Base-by-base conservation (phyloP, 805 yeast genomes). In the Maudiozyma bulderi region DNA sequence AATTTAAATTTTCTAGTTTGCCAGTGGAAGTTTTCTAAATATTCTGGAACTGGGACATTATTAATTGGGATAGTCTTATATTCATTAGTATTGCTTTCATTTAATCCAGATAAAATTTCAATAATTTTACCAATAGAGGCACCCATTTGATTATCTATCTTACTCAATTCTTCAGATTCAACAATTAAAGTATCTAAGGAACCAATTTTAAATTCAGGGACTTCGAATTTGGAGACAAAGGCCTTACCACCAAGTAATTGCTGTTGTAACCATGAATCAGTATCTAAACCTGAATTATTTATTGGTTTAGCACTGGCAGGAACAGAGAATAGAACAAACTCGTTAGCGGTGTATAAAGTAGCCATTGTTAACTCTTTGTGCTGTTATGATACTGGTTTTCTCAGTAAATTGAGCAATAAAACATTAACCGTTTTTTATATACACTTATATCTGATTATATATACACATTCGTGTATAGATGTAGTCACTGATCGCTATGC, bases 171-270 rank as follows among this genome's bases (percentile, higher is more conserved):
- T 60, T 93, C 99, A 65, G 90, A 81, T 68, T 90, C 90, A 58
- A 84, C 81, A 48, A 93, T 95, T 52, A 93, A 75, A 32, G 89
- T 83, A 68, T 93, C 99, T 62, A 93, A 76, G 10, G 98, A 90
- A 31, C 97, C 97, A 54, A 93, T 87, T 67, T 93, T 91, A 69
- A 93, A 91, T 53, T 75, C 80, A 7, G 98, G 98, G 46, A 89
- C 73, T 35, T 73, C 71, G 50, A 85, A 77, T 49, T 75, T 70
- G 47, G 73, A 66, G 34, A 86, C 72, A 45, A 78, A 81, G 40
- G 77, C 74, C 56, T 72, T 75, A 20, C 89, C 90, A 26, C 73
- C 77, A 52, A 76, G 68, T 51, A 84, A 69, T 32, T 70, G 65
- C 46, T 73, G 66, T 54, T 81, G 79, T 51, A 86, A 67, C 81